Percentiles rank a stretch among this genome's conserved stretches.
These are phyloP conservation scores for Penicillium hesseltinei DNA, from an alignment of 2,329 filamentous ascomycete species.

Conservation along the genomic window DNA sequence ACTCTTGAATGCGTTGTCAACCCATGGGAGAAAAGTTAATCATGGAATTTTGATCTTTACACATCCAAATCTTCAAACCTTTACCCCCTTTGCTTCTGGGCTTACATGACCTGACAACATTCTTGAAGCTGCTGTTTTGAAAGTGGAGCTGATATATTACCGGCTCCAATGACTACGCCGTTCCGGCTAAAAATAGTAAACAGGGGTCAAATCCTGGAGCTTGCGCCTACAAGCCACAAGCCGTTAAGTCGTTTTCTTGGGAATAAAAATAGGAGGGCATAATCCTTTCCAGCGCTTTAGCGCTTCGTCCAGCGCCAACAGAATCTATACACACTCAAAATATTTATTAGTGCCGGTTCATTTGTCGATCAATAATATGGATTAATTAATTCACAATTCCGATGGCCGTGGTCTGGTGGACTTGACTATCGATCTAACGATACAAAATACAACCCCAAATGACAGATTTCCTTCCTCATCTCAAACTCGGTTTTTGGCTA, in stretches of 20 bases:
- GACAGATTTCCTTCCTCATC: neutral
- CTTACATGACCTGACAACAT: slow-evolving; percentile 6
- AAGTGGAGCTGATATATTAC: slow-evolving; percentile 4
- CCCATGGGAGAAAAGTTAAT: neutral
- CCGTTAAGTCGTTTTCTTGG: neutral
- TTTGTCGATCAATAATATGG: neutral
- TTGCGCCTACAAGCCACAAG: neutral
- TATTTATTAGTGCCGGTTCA: neutral
- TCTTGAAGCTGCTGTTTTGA: slow-evolving; percentile 1
- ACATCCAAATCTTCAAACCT: neutral
- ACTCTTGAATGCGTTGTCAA: neutral
- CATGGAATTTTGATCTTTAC: neutral
- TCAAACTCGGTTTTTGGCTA: neutral
- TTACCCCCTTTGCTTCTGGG: slow-evolving; percentile 1
- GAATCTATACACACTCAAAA: neutral
- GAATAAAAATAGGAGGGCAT: neutral
- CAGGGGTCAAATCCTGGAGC: neutral
- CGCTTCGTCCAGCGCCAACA: too few relatives aligned
- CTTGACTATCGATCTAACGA: neutral
- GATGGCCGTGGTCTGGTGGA: neutral
- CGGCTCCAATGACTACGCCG: neutral
- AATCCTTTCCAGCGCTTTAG: neutral
- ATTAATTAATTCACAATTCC: neutral
- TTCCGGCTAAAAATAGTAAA: slow-evolving; percentile 8
- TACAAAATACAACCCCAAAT: neutral